Evolutionary conservation across 2,329 filamentous ascomycete genomes (phyloP), one percentile per base, ranked within the genome.

Genomic region (Claviceps cyperi): DNA sequence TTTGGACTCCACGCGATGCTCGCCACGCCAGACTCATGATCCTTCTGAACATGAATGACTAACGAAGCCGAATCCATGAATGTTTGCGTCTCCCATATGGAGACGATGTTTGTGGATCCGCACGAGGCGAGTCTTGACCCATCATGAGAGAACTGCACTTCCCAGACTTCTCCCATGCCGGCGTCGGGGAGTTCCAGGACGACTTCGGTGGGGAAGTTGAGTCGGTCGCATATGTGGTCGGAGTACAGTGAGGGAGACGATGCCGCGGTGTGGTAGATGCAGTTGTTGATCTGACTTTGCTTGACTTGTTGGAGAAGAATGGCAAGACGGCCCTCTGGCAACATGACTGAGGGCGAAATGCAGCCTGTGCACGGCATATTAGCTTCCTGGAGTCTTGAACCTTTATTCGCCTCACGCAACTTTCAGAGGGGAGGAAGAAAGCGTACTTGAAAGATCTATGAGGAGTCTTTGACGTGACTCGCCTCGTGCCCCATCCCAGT

Each of bases 311-410:
- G 76, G 48, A 98, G 71, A 15, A 98, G 72, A 36, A 81, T 76
- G 1, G 88, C 87, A 43, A 98, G 73, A 6, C 92, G 83, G 64
- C 92, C 86, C 61, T 95, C 87, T 1, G 92, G 92, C 50, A 98
- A 84, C 90, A 98, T 97, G 43, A 95, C 86, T 4, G 89, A 92
- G 0, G 92, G 91, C 1, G 92, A 95, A 64, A 98, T 94, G 51
- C 81, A 95, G 71, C 77, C 86, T 91, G 57, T 37, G 36, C 48
- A 43, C 13, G 13, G 46, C 9, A 32, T 35, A 43, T 46, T 36
- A 51, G 47, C 38, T 9, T 46, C 41, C 9, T 21, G 15, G 19
- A 28, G 6, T 17, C 14, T 40, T 32, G 15, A 9, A 15, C n/a
- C 37, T 19, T 22, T 2, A 14, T 15, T 28, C 9, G 5, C 22